A percentile compares a stretch with the other conserved stretches of the same genome.
Evolutionary conservation across 257 asterid genomes (phyloP).

Genomic region (Solanum corneliomulleri): DNA sequence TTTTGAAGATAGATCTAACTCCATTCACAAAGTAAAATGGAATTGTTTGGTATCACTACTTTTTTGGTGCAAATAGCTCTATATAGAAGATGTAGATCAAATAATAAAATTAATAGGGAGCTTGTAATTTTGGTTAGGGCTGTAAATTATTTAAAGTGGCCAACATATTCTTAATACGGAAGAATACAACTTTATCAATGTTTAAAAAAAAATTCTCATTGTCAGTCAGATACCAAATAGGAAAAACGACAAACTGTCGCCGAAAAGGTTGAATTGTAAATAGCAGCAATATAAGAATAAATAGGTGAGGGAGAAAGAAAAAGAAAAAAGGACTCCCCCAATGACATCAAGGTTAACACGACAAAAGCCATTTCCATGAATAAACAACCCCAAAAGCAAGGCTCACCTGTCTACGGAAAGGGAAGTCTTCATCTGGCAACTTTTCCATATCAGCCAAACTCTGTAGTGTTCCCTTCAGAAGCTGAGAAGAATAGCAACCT

Average conservation of each 20-base stretch:
- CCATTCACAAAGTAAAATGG: background rate
- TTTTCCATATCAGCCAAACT: constrained; percentile 72
- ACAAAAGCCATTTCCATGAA: background rate
- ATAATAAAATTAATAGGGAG: background rate
- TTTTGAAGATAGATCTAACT: background rate
- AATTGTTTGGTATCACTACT: background rate
- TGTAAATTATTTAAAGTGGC: background rate
- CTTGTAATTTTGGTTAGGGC: background rate
- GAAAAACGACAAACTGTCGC: background rate
- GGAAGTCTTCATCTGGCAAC: constrained; percentile 71
- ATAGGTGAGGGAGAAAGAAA: background rate
- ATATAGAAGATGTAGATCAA: background rate
- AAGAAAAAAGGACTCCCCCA: background rate
- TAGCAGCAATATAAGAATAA: background rate
- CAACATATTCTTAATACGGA: background rate
- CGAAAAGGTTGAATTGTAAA: background rate
- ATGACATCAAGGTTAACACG: background rate
- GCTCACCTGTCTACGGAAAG: constrained; percentile 68
- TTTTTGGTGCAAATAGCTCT: background rate
- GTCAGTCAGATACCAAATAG: background rate
- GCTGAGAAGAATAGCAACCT: constrained; percentile 57
- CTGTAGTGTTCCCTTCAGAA: constrained; percentile 46
- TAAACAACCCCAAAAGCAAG: background rate
- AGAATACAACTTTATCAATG: background rate
- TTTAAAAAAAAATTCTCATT: background rate